These are phyloP conservation scores for Plantago coronopus DNA, from an alignment of 305 asterid genomes.

Conservation along the genomic window DNA sequence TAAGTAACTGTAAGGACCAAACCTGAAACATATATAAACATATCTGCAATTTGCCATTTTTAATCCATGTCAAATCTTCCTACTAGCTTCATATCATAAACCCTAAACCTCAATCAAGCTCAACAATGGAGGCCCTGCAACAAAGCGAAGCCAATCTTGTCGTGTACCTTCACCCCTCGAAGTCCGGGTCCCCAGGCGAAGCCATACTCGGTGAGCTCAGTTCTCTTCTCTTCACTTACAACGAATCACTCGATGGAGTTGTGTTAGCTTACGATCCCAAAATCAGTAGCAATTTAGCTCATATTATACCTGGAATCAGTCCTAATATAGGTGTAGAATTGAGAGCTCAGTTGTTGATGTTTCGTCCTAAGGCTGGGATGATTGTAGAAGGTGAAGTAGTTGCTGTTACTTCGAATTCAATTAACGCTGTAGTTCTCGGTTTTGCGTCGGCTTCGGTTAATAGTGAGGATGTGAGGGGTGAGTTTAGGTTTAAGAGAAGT, in stretches of 20 bases:
- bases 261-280: constrained; percentile 68
- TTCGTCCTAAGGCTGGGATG: constrained; percentile 53
- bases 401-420: constrained; percentile 45
- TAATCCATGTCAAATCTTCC: no score
- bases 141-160: constrained; percentile 44
- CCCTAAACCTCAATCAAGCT: no score
- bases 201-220: constrained; percentile 54
- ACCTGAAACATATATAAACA: no score
- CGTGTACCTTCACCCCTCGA: constrained; percentile 60
- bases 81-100: no score
- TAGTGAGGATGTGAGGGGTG: constrained; percentile 52
- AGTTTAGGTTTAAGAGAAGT: constrained; percentile 54
- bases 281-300: constrained; percentile 39
- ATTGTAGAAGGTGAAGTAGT: constrained; percentile 72
- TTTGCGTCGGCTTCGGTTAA: constrained; percentile 50
- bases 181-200: constrained; percentile 38
- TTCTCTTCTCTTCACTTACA: constrained; percentile 69
- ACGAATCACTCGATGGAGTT: constrained; percentile 69
- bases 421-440: constrained; percentile 63
- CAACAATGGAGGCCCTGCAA: constrained; percentile 57
- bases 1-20: no score
- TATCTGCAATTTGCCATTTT: no score
- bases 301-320: constrained; percentile 54
- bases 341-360: constrained; percentile 39
- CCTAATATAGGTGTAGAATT: constrained; percentile 59